Percentiles rank a stretch among this genome's conserved stretches.
Conservation (phyloP, 169 alveolate species). For the Cyclospora cayetanensis region DNA sequence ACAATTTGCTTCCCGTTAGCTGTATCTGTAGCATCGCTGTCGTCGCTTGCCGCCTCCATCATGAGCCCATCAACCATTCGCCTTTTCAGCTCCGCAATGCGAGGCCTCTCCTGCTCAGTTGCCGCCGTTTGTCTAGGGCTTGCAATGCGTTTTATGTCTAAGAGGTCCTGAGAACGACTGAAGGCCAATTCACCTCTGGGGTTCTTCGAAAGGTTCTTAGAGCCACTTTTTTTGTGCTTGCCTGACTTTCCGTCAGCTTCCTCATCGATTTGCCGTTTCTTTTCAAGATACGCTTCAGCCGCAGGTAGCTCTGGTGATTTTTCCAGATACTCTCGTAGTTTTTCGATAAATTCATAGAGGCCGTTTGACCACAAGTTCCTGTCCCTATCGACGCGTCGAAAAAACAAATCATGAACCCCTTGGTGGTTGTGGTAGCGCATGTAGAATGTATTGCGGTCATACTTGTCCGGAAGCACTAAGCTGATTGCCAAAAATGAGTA, state of each 20-base stretch:
- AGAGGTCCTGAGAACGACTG: background rate
- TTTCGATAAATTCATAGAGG: slow-evolving; percentile 72
- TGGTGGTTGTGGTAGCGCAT: slow-evolving; percentile 57
- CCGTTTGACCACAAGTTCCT: slow-evolving; percentile 73
- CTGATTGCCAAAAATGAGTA: slow-evolving; percentile 65
- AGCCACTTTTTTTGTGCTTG: background rate
- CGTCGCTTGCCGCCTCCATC: background rate
- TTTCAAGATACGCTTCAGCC: background rate
- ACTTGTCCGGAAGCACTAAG: slow-evolving; percentile 67
- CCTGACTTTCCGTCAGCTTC: background rate
- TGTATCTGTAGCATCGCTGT: background rate
- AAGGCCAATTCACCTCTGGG: background rate
- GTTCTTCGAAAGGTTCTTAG: background rate
- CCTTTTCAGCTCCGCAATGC: slow-evolving; percentile 27
- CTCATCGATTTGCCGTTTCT: background rate
- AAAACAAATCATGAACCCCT: slow-evolving; percentile 17
- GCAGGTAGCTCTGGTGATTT: background rate
- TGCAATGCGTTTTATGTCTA: slow-evolving; percentile 24
- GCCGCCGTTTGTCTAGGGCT: slow-evolving; percentile 63
- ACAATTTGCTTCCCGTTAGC: background rate
- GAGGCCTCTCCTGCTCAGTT: slow-evolving; percentile 26
- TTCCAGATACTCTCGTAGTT: background rate
- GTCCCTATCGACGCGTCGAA: slow-evolving; percentile 69
- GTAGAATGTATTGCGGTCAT: slow-evolving; percentile 54
- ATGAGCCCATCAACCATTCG: slow-evolving; percentile 51